Base-by-base conservation (phyloP, 768 basidiomycete species). In the Hydnomerulius pinastri region DNA sequence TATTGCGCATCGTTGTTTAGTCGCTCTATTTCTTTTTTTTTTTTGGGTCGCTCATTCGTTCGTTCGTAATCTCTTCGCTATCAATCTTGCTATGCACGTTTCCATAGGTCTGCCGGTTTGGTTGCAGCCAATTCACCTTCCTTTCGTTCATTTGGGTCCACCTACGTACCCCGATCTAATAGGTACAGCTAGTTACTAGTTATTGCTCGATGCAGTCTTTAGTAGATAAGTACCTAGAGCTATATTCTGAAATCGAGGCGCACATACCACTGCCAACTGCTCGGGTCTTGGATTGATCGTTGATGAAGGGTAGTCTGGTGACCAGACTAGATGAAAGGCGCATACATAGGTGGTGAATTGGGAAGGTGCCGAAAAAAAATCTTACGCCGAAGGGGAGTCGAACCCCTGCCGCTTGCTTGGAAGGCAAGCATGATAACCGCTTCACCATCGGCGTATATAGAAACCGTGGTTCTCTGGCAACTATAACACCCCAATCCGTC, bases 371-470 rank as follows among this genome's bases (percentile, higher is more conserved):
- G n/a, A n/a, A 37, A 29, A 52, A 52, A 52, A 46, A 46, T 1
- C 15, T n/a, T 67, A 68, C 67, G 59, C 80, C 75, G 75, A 81
- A 83, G 76, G 82, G 82, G 82, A 84, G 79, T 84, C 82, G 82
- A 84, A 84, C 82, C 82, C 82, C 76, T 82, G 81, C 83, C 81
- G 80, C 81, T 76, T 76, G 75, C 74, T 77, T 87, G 86, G 86
- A 87, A 87, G 86, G 85, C 86, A 87, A 87, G 87, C 85, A 89
- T 88, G 86, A 87, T 88, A 88, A 87, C 87, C 86, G 78, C 83
- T 88, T 88, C 87, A 88, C 87, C 86, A 88, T 85, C 76, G 72
- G 76, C 66, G 77, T 77, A 17, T n/a, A n/a, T 25, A 37, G 20
- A n/a, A 8, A 15, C 2, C 8, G 36, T 37, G 20, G 23, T 11